Conservation (phyloP, 805 yeast species). For the Starmerella sp. region DNA sequence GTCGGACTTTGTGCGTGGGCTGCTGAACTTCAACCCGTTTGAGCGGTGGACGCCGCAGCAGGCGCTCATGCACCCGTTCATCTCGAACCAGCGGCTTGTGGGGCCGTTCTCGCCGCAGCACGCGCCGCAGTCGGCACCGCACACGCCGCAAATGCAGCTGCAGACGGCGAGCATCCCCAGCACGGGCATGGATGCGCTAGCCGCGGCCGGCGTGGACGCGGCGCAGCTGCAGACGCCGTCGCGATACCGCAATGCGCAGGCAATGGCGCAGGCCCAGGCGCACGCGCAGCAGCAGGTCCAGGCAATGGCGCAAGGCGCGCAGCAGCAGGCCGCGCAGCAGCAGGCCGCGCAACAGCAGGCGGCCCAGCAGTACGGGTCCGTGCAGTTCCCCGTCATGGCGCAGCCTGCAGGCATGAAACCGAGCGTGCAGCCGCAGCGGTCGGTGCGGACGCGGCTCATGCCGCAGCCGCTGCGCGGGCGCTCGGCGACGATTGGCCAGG, state of each 20-base stretch:
- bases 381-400: background rate
- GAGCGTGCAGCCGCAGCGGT: slow-evolving; percentile 4
- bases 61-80: slow-evolving; percentile 83
- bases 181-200: background rate
- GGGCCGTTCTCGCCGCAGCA: slow-evolving; percentile 31
- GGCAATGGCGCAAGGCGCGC: slow-evolving; percentile 3
- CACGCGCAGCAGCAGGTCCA: slow-evolving; percentile 17
- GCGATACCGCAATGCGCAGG: slow-evolving; percentile 9
- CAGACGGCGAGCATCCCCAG: background rate
- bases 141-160: background rate
- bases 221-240: slow-evolving; percentile 7
- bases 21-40: slow-evolving; percentile 75
- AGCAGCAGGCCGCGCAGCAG: slow-evolving; percentile 13
- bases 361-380: background rate
- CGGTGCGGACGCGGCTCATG: slow-evolving; percentile 2
- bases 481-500: slow-evolving; percentile 33
- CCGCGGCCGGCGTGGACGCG: background rate
- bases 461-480: slow-evolving; percentile 20
- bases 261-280: slow-evolving; percentile 6
- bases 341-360: slow-evolving; percentile 1
- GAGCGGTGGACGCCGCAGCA: slow-evolving; percentile 97
- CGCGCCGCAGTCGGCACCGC: slow-evolving; percentile 2
- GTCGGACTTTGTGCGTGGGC: slow-evolving; percentile 66
- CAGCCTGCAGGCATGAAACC: slow-evolving; percentile 14
- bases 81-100: slow-evolving; percentile 47